Conservation (phyloP, 129 eudicot species). For the Flaveria robusta region DNA sequence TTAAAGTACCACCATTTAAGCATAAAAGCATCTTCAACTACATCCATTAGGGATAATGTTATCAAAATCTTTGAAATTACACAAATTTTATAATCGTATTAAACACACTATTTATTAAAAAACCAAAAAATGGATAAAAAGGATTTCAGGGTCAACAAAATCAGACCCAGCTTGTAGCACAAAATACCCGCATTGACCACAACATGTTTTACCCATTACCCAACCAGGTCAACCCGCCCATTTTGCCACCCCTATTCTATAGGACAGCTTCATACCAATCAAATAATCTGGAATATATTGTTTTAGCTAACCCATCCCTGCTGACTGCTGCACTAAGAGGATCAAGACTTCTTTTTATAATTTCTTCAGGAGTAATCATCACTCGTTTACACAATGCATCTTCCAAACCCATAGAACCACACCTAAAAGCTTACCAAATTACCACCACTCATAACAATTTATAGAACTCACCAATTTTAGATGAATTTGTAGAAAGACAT, state of each 20-base stretch:
- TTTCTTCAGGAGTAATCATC: conserved; percentile 99
- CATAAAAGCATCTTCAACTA: background rate
- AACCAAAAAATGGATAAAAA: background rate
- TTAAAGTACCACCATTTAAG: background rate
- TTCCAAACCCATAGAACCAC: conserved; percentile 80
- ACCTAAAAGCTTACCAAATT: conserved; percentile 51
- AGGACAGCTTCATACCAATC: conserved; percentile 65
- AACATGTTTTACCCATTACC: conserved; percentile 17
- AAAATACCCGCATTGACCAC: conserved; percentile 4
- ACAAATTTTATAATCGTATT: background rate
- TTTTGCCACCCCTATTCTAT: background rate
- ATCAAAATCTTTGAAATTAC: background rate
- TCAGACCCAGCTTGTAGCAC: background rate
- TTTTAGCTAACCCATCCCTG: conserved; percentile 98
- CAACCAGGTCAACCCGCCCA: background rate
- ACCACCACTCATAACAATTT: conserved; percentile 14
- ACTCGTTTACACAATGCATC: conserved; percentile 95
- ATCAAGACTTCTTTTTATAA: conserved; percentile 91
- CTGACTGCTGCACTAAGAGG: conserved; percentile 92
- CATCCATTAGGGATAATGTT: background rate
- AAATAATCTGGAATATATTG: conserved; percentile 85
- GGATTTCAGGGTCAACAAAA: background rate
- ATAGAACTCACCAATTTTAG: background rate
- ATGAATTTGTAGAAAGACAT: conserved; percentile 26
- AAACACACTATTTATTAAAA: background rate